Evolutionary conservation across 345 rosid genomes (phyloP).

Genomic region (Citrus sinensis): DNA sequence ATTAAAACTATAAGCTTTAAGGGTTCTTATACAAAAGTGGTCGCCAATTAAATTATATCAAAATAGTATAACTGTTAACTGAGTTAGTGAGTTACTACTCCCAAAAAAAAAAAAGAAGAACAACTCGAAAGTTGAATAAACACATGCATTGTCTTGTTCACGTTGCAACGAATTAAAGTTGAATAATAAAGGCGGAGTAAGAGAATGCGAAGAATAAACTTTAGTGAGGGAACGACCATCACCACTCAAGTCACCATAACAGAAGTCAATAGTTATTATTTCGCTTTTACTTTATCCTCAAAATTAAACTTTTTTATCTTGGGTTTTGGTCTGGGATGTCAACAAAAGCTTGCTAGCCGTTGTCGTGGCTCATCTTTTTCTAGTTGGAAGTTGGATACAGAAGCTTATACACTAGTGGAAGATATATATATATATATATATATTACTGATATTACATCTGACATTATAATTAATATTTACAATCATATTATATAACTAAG

Average conservation of each 20-base stretch:
- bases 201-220: neutral
- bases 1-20: neutral
- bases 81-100: too few relatives aligned
- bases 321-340: neutral
- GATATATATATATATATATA: too few relatives aligned
- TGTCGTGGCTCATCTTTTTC: neutral
- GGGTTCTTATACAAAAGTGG: neutral
- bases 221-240: neutral
- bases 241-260: neutral
- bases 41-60: neutral
- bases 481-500: too few relatives aligned
- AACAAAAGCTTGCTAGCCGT: conserved; percentile 14
- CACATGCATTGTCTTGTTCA: neutral
- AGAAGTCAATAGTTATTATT: neutral
- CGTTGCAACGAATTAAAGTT: neutral
- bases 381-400: neutral
- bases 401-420: neutral
- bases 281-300: neutral
- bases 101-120: too few relatives aligned
- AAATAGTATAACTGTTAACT: too few relatives aligned
- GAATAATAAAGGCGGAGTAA: conserved; percentile 15
- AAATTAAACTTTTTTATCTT: neutral
- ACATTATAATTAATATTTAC: too few relatives aligned
- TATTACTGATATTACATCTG: fast-evolving
- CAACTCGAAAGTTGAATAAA: too few relatives aligned